Evolutionary conservation across 805 yeast genomes (phyloP), one percentile per base, ranked within the genome.

Genomic region (Yarrowia yakushimensis): DNA sequence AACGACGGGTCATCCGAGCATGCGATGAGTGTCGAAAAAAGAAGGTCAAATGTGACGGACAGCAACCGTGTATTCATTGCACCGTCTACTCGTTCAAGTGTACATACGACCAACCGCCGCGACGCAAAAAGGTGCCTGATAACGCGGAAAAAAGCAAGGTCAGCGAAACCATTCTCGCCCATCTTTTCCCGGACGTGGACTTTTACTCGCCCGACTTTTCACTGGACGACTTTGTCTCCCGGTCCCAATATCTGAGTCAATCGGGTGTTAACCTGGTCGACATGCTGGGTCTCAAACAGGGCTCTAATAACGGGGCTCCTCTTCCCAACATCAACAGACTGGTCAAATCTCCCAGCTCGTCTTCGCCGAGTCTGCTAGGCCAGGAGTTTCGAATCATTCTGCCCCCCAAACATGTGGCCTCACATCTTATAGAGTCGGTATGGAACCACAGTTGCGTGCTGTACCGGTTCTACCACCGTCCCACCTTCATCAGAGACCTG

Each of bases 371-470:
- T 15, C 57, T 59, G 17, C 50, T 60, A 64, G 77, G 79, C 25
- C 73, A 77, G 61, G 91, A 85, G 68, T 79, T 87, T 66, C 84
- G 80, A 65, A 80, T 86, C 65, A 82, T 87, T 9, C 74, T 91
- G 36, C 97, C 97, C 0, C 83, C 92, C 1, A 85, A 87, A 69
- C 85, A 84, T 33, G 81, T 81, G 25, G 93, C 96, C 0, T 72
- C 88, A 36, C 83, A 82, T 66, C 78, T 90, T 65, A 85, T 91
- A 22, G 82, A 84, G 64, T 82, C 86, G 46, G 87, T 92, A 0
- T 91, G 96, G 96, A 83, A 85, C 65, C 84, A 86, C 67, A 96
- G 96, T 0, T 90, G 96, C 73, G 90, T 90, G 4, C 76, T 91
- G 60, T 88, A 90, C 71, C 78, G 96, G 63, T 90, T 91, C 71